Conservation (phyloP, 352 stramenopile genomes). For the Pythium coloratum region DNA sequence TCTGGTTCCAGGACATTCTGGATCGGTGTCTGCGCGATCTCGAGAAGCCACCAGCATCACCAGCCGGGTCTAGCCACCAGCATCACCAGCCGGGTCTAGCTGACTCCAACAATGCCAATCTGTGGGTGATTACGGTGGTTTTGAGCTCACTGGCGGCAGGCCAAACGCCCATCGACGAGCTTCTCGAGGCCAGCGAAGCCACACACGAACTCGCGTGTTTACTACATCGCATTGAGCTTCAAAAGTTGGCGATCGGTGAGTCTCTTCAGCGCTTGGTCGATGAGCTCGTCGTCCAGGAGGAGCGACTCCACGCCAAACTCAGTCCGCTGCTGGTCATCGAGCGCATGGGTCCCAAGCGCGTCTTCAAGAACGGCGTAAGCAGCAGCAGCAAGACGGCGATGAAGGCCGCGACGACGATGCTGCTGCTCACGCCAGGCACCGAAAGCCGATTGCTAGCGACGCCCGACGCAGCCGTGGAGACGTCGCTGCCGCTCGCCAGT, state of each 20-base stretch:
- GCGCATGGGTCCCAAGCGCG: conserved; percentile 15
- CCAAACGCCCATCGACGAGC: conserved; percentile 34
- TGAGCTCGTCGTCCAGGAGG: conserved; percentile 18
- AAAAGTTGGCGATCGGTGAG: conserved; percentile 29
- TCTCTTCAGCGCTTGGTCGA: conserved; percentile 37
- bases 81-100: neutral
- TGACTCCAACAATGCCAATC: neutral
- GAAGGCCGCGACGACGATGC: conserved; percentile 20
- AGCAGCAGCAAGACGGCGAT: conserved; percentile 19
- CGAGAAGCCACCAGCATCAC: neutral
- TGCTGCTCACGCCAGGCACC: conserved; percentile 25
- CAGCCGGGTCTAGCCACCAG: too few relatives aligned
- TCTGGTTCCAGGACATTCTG: conserved; percentile 42
- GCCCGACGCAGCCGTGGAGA: conserved; percentile 18
- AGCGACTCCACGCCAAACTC: conserved; percentile 22
- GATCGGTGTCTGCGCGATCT: conserved; percentile 33
- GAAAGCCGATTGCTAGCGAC: conserved; percentile 22
- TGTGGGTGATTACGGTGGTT: neutral
- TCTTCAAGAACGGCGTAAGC: conserved; percentile 20
- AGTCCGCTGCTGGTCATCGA: conserved; percentile 25
- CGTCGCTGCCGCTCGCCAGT: neutral
- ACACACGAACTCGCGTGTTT: conserved; percentile 23
- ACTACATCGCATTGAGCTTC: conserved; percentile 24
- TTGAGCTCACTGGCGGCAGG: conserved; percentile 32
- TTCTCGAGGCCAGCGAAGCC: conserved; percentile 38